Evolutionary conservation across 306 rosid genomes (phyloP), one percentile per base, ranked within the genome.

Genomic region (Castanea mollissima): DNA sequence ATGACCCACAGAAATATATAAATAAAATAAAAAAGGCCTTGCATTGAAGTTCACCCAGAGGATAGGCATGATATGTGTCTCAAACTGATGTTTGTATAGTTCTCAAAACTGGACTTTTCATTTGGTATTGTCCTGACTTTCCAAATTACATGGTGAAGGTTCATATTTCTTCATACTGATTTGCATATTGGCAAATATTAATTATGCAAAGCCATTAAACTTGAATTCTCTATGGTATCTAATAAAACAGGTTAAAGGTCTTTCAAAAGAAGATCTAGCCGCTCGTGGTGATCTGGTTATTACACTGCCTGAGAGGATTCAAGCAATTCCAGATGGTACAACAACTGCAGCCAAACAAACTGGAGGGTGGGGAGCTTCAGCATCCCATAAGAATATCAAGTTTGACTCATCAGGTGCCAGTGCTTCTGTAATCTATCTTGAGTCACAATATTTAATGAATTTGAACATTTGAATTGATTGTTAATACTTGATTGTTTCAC

Each of bases 301-400:
- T 79, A 86, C 76, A 81, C 85, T 95, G 77, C 86, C 92, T 2
- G 98, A 89, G 73, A 93, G 94, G 87, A 95, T 95, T 74, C 85
- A 89, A 83, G 92, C 89, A 76, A 92, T 92, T 79, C 92, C 97
- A 19, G 96, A 93, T 83, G 97, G 99, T 41, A 71, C 83, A 56
- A 35, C 86, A 12, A 18, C 82, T 51, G 89, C 86, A 44, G 83
- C 82, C 72, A 77, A 62, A 73, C 86, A 84, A 76, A 58, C 86
- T 44, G 92, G 88, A 81, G 87, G 83, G 63, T 86, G 91, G 91
- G 60, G 21, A 5, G 59, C 86, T 65, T 56, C 87, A 25, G 7
- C 91, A 10, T 81, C 92, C 25, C 72, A 73, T 79, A 86, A 89
- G 52, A 83, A 86, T 62, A 85, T 95, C 79, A 83, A 85, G 79